Base-by-base conservation (phyloP, 352 stramenopile species). In the Albugo candida region DNA sequence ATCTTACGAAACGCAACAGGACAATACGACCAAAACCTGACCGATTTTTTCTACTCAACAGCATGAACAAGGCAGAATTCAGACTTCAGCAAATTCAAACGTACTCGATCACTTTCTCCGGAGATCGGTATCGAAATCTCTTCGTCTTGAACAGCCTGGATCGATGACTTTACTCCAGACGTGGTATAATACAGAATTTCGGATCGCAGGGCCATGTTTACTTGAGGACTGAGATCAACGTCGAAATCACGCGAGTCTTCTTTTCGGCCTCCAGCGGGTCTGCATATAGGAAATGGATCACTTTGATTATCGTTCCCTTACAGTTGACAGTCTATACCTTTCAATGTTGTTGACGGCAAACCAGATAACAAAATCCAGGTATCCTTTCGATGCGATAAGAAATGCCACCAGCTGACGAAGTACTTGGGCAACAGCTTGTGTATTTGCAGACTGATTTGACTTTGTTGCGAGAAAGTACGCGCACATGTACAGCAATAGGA, bases 151-250 rank as follows among this genome's bases (percentile, higher is more conserved):
- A 84, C 68, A 4, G 74, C 76, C 11, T 71, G 72, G 24, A 89
- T 69, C 13, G 79, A 85, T 46, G 85, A 64, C 50, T 89, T 91
- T 55, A 94, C 92, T 13, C 81, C 81, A 24, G 71, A 86, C 13
- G 81, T 94, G 6, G 80, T 92, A 64, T 92, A 94, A 60, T 85
- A 88, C 48, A 94, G 47, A 53, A 94, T 91, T 51, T 94, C 81
- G 1, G 71, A 87, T 5, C 80, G 70, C 41, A 94, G 48, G 1
- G 80, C 81, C n/a, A 75, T 73, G 59, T 94, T 94, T 49, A 86
- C 66, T 48, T 94, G 81, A 11, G 79, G 81, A 40, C 75, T 86
- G 49, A 92, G 52, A 35, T 89, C 76, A 10, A 92, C 75, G 53
- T 89, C 77, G 11, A 88, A 69, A 53, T 92, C 75, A 0, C 72